A percentile compares a stretch with the other conserved stretches of the same genome.
Evolutionary conservation across 2,329 filamentous ascomycete genomes (phyloP).

Genomic region (Chaetomium olivaceum): DNA sequence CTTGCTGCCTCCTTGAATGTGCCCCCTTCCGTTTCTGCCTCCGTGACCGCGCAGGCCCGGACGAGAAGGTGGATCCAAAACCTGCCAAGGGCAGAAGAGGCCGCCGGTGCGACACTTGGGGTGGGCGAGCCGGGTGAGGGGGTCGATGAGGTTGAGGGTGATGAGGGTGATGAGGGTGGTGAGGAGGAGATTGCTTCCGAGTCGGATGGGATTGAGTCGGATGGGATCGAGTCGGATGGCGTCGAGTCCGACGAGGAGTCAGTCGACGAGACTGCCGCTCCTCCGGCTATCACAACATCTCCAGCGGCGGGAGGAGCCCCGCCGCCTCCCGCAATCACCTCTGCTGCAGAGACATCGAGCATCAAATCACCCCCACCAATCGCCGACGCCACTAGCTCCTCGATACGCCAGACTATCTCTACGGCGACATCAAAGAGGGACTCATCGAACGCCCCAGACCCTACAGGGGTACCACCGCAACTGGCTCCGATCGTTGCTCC

Average conservation of each 20-base stretch:
- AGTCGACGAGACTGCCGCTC: constrained; percentile 10
- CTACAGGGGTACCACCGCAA: not conserved
- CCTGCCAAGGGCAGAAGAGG: not conserved
- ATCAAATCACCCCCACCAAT: not conserved
- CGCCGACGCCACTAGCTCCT: not conserved
- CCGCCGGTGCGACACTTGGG: constrained; percentile 13
- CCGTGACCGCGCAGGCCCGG: not conserved
- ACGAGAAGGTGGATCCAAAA: not conserved
- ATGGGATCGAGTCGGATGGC: constrained; percentile 21
- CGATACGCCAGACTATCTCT: not conserved
- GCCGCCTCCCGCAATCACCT: constrained; percentile 3
- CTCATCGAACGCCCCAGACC: not conserved
- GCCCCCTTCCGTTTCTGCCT: not conserved
- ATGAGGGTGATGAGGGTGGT: not conserved
- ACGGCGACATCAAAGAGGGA: not conserved
- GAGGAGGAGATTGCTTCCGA: not conserved
- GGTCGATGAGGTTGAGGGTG: not conserved
- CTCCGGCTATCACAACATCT: constrained; percentile 1
- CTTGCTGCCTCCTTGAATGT: not conserved
- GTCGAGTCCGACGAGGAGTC: constrained; percentile 11
- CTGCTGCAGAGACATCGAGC: not conserved
- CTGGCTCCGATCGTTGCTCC: not conserved
- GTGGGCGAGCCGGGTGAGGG: constrained; percentile 1
- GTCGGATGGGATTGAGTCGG: constrained; percentile 16
- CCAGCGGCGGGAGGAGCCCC: constrained; percentile 9